Conservation (phyloP, 106 monocot genomes). For the Platanthera zijinensis region DNA sequence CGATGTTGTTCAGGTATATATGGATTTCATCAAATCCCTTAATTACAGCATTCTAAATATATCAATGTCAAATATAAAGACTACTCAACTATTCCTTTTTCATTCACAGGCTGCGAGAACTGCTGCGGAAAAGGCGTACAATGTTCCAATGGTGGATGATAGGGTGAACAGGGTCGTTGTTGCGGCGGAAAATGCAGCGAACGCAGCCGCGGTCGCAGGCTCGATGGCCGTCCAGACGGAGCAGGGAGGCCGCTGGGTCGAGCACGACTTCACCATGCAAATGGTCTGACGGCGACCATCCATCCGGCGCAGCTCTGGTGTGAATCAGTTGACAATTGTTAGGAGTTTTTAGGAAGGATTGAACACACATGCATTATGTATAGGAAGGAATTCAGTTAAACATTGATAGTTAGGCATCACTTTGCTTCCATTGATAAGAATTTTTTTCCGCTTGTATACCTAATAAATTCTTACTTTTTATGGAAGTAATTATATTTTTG, state of each 20-base stretch:
- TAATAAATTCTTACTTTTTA: too few relatives aligned
- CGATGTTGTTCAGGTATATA: constrained; percentile 68
- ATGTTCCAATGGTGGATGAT: constrained; percentile 49
- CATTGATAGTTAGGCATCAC: not conserved
- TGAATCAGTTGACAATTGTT: not conserved
- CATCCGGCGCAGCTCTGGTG: not conserved
- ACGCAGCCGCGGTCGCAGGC: constrained; percentile 51
- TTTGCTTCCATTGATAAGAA: not conserved
- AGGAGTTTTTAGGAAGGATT: not conserved
- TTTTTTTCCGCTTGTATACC: not conserved
- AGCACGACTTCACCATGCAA: constrained; percentile 17
- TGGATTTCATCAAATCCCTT: not conserved
- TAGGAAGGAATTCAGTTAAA: not conserved
- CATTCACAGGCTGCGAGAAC: constrained; percentile 50
- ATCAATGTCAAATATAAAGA: not conserved
- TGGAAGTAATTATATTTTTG: too few relatives aligned
- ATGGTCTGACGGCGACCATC: constrained; percentile 17
- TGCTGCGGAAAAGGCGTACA: constrained; percentile 46
- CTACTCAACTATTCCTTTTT: not conserved
- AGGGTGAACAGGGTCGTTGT: constrained; percentile 55
- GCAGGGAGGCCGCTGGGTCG: constrained; percentile 18
- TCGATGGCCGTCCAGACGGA: constrained; percentile 44
- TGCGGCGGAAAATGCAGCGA: constrained; percentile 60
- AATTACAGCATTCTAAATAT: not conserved
- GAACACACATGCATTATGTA: not conserved